Evolutionary conservation across 768 basidiomycete species (phyloP).

Genomic region (Phaffia australis): DNA sequence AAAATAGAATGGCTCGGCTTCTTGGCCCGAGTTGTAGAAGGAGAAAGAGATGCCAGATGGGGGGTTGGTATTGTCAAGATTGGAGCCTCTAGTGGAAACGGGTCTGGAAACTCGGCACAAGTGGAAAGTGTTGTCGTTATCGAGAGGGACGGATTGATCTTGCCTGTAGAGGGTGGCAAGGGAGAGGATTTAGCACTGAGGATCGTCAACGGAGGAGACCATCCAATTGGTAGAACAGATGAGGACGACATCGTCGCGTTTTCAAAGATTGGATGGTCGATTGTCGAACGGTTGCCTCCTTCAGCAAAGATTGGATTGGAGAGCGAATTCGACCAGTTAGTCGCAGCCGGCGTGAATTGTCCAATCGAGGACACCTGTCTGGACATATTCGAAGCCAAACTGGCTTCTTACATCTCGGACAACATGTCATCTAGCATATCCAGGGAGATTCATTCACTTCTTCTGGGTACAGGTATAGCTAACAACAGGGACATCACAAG

Average conservation of each 20-base stretch:
- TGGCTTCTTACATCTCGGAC: neutral
- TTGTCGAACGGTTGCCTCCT: too few species aligned
- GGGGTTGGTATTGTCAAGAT: slow-evolving; percentile 29
- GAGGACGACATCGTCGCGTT: too few species aligned
- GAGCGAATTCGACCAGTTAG: too few species aligned
- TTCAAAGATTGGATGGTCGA: too few species aligned
- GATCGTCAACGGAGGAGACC: too few species aligned
- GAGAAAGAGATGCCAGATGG: slow-evolving; percentile 50
- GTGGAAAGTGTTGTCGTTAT: slow-evolving; percentile 49
- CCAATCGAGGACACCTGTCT: too few species aligned
- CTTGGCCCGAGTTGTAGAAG: slow-evolving; percentile 73
- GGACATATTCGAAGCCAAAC: slow-evolving; percentile 7
- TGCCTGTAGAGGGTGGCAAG: slow-evolving; percentile 39
- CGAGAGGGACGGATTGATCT: slow-evolving; percentile 66
- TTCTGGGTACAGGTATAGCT: too few species aligned
- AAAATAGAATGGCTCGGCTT: slow-evolving; percentile 96
- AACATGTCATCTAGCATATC: neutral
- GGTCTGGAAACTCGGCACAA: slow-evolving; percentile 23
- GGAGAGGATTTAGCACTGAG: too few species aligned
- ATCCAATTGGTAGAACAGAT: too few species aligned
- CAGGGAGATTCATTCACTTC: neutral
- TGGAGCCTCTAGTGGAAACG: slow-evolving; percentile 31
- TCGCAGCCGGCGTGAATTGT: too few species aligned
- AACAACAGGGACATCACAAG: too few species aligned
- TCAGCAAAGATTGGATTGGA: too few species aligned